Conservation (phyloP, 106 monocot genomes). For the Apostasia shenzhenica region DNA sequence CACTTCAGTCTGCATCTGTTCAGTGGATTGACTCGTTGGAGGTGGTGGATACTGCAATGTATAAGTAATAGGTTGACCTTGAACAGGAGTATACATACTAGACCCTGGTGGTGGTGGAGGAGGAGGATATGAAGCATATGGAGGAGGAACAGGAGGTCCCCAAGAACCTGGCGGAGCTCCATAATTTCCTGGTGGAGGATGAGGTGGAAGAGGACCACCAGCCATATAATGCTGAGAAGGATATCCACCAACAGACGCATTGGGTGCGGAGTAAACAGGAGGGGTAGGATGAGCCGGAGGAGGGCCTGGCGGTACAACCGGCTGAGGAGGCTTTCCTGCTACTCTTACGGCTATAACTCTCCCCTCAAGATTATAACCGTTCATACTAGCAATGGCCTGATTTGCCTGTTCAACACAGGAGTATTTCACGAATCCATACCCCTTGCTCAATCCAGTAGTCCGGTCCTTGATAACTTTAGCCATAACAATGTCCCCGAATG, state of each 20-base stretch:
- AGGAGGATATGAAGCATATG: conserved; percentile 28
- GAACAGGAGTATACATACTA: conserved; percentile 18
- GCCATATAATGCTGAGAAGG: conserved; percentile 52
- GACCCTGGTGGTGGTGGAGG: conserved; percentile 28
- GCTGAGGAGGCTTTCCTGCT: conserved; percentile 87
- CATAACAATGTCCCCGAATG: conserved; percentile 88
- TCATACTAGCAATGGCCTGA: conserved; percentile 72
- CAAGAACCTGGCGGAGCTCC: conserved; percentile 23
- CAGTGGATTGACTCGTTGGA: background rate
- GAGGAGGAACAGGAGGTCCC: conserved; percentile 25
- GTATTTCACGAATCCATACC: conserved; percentile 98
- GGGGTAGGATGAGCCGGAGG: conserved; percentile 28
- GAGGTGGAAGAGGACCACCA: conserved; percentile 13
- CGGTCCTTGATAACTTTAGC: conserved; percentile 94
- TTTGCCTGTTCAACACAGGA: conserved; percentile 68
- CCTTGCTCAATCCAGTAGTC: conserved; percentile 72
- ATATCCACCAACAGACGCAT: conserved; percentile 43
- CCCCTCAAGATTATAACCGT: conserved; percentile 82
- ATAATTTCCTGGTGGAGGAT: conserved; percentile 50
- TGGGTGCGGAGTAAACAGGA: conserved; percentile 16
- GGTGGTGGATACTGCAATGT: conserved; percentile 24
- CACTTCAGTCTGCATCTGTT: too few relatives aligned
- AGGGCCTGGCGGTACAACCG: conserved; percentile 61
- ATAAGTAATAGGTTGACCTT: conserved; percentile 9
- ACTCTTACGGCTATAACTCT: conserved; percentile 81